Evolutionary conservation across 192 early-diverging fungal species (phyloP).

Genomic region (Backusella tarrabulga): DNA sequence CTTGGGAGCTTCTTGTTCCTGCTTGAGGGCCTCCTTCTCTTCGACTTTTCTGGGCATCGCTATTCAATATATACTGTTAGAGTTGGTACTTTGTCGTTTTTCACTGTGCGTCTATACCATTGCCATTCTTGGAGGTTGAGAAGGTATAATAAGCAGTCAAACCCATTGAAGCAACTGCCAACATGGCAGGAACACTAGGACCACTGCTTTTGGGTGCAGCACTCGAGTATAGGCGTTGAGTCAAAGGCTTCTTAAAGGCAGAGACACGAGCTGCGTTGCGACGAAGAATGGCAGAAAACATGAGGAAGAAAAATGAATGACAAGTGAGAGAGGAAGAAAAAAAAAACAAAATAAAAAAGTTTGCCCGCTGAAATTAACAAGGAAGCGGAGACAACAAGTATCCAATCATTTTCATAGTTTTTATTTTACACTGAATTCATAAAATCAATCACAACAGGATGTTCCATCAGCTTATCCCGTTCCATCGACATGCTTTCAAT

Average conservation of each 20-base stretch:
- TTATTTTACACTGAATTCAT: background rate
- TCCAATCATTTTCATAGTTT: background rate
- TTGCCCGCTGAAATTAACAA: background rate
- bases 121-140: slow-evolving; percentile 31
- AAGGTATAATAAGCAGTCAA: slow-evolving; percentile 41
- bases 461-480: background rate
- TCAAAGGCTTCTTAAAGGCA: background rate
- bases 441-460: background rate
- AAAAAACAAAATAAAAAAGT: background rate
- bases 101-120: slow-evolving; percentile 13
- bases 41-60: slow-evolving; percentile 27
- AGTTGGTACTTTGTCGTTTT: too few species aligned
- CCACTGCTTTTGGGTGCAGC: slow-evolving; percentile 10
- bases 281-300: background rate
- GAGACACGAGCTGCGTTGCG: background rate
- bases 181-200: slow-evolving; percentile 35
- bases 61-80: slow-evolving; percentile 2
- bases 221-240: slow-evolving; percentile 4
- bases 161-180: slow-evolving; percentile 40
- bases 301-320: background rate
- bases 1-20: background rate
- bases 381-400: background rate
- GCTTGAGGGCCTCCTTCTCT: background rate
- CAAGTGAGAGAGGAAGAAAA: background rate
- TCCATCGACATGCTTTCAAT: background rate